phyloP scores from a whole-genome alignment of 2,329 filamentous ascomycete genomes.

The Dactylonectria macrodidyma region DNA sequence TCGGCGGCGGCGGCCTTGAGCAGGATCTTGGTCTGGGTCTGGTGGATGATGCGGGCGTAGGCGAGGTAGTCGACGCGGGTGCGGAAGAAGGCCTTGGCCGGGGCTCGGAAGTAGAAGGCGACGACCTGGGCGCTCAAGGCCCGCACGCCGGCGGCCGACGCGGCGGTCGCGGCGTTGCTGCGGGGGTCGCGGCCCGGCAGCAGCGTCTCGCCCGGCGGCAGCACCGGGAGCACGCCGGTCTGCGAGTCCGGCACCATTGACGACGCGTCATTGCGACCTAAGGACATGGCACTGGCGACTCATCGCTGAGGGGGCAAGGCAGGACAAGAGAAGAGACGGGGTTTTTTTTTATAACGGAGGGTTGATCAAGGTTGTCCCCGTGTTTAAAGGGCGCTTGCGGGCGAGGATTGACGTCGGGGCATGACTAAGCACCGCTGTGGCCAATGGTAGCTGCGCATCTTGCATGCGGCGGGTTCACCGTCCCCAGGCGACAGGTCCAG shows the following conservation, averaged over 20 bases:
- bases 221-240: slow-evolving; percentile 59
- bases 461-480: slow-evolving; percentile 21
- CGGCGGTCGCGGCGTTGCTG: slow-evolving; percentile 75
- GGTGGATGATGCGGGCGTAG: slow-evolving; percentile 68
- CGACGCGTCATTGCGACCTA: slow-evolving; percentile 51
- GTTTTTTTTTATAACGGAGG: background rate
- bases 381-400: background rate
- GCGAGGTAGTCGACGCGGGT: slow-evolving; percentile 87
- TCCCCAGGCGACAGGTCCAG: slow-evolving; percentile 21
- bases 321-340: background rate
- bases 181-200: slow-evolving; percentile 63
- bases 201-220: slow-evolving; percentile 55
- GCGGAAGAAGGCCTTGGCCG: slow-evolving; percentile 93
- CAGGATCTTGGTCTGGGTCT: slow-evolving; percentile 59
- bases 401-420: slow-evolving; percentile 20
- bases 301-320: slow-evolving; percentile 44
- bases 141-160: slow-evolving; percentile 88
- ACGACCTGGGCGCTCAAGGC: slow-evolving; percentile 87
- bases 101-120: slow-evolving; percentile 92
- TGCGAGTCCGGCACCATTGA: slow-evolving; percentile 36
- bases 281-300: slow-evolving; percentile 53
- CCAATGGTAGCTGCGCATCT: slow-evolving; percentile 36
- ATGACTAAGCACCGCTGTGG: slow-evolving; percentile 43
- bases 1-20: slow-evolving; percentile 55
- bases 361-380: slow-evolving; percentile 2